These are phyloP conservation scores for Hymenoscyphus fructigenus DNA, from an alignment of 2,329 filamentous ascomycete genomes.

Conservation along the genomic window DNA sequence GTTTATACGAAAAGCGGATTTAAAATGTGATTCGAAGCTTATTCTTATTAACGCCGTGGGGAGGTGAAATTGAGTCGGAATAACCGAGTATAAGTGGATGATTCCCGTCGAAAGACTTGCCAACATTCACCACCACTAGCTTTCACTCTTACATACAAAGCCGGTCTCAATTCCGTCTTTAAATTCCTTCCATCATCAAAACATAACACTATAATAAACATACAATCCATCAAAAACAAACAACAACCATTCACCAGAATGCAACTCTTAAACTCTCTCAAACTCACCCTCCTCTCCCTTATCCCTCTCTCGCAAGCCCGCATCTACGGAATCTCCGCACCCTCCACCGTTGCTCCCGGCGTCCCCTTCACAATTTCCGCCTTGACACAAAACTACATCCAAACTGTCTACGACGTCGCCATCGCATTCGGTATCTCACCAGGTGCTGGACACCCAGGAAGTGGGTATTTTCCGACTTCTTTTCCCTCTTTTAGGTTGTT, in stretches of 20 bases:
- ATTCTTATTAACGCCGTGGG: too few relatives aligned
- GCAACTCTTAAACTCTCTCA: background rate
- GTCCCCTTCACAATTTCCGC: constrained; percentile 14
- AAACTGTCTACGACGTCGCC: constrained; percentile 19
- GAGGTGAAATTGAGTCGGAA: too few relatives aligned
- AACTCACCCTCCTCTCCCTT: constrained; percentile 4
- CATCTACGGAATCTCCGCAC: constrained; percentile 15
- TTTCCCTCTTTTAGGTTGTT: too few relatives aligned
- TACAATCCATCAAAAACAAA: background rate
- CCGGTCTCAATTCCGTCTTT: background rate
- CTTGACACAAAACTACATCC: constrained; percentile 15
- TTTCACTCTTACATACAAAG: too few relatives aligned
- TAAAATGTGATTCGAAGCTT: too few relatives aligned
- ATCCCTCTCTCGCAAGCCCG: constrained; percentile 12
- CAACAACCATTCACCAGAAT: background rate
- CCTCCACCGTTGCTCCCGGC: constrained; percentile 10
- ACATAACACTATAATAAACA: too few relatives aligned
- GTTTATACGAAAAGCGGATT: too few relatives aligned
- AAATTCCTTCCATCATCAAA: too few relatives aligned
- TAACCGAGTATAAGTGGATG: too few relatives aligned
- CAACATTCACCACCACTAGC: too few relatives aligned
- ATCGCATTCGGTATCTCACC: constrained; percentile 13
- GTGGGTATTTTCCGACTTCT: too few relatives aligned
- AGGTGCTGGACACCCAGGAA: constrained; percentile 6
- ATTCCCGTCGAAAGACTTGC: too few relatives aligned